A percentile compares a stretch with the other conserved stretches of the same genome.
Evolutionary conservation across 2,329 filamentous ascomycete genomes (phyloP).

Genomic region (Fusarium equiseti): DNA sequence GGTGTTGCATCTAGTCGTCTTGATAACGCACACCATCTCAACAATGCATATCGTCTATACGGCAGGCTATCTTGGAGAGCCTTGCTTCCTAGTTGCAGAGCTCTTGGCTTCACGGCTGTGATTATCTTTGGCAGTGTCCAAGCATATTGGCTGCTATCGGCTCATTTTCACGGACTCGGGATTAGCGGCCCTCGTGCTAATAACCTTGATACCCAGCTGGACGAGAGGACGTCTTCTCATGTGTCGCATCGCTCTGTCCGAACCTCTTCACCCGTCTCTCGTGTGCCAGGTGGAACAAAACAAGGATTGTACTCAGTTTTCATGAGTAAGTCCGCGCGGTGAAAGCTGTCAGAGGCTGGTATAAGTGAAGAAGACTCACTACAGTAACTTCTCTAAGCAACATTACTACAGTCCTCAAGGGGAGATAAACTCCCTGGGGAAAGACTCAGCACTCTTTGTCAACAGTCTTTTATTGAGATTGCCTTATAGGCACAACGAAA

Average conservation of each 20-base stretch:
- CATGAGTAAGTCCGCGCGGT: not conserved
- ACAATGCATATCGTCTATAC: not conserved
- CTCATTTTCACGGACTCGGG: fast-evolving
- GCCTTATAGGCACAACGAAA: no score
- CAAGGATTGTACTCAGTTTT: not conserved
- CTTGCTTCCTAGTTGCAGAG: not conserved
- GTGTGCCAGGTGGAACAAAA: fast-evolving
- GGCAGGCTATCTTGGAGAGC: not conserved
- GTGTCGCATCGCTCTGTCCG: not conserved
- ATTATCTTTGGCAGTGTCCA: not conserved
- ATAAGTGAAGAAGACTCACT: not conserved
- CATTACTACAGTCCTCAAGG: not conserved
- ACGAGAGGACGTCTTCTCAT: not conserved
- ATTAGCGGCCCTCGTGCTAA: not conserved
- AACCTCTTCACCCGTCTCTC: not conserved
- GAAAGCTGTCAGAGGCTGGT: not conserved
- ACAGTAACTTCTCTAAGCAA: not conserved
- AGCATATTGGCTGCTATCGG: not conserved
- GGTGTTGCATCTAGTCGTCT: not conserved
- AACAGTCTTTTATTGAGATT: no score
- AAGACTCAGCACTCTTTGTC: no score
- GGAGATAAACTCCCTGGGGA: not conserved
- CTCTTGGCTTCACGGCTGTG: not conserved
- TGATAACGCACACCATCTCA: not conserved
- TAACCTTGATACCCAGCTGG: not conserved